Base-by-base conservation (phyloP, 768 basidiomycete genomes). In the Boletus vermiculosoides region DNA sequence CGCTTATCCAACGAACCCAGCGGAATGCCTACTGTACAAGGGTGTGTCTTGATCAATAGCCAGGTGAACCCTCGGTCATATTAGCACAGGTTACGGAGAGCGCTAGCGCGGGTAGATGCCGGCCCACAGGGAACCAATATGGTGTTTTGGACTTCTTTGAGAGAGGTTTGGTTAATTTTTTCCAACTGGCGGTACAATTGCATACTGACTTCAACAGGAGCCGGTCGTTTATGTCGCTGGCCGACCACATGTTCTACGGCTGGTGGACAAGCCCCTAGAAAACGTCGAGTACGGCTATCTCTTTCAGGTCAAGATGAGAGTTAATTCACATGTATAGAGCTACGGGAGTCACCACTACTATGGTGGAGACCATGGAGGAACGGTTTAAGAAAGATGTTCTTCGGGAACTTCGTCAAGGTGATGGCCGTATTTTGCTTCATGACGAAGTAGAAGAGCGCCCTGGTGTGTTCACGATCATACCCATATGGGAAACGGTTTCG, bases 401-500 rank as follows among this genome's bases (percentile, higher is more conserved):
- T 8, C 78, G 81, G 4, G 97, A 99, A 73, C 77, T 95, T n/a
- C 78, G 79, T 41, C 75, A 78, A 31, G 83, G 83, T 36, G 66
- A 67, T 60, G 94, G 94, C 4, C 83, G 91, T 25, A 84, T 99
- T 41, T 76, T 99, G 1, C 80, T 98, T 2, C 97, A 98, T 61
- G 96, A 98, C 64, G 96, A 99, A 74, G 84, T 97, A 7, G 95
- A 97, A 71, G 94, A 96, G 53, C 81, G 89, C 39, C 91, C 94
- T 1, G 95, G 95, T 2, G 80, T 84, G 0, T 98, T 94, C 72
- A 81, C 87, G 11, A 90, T 99, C 61, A 87, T 97, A 37, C 95
- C 97, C 1, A 85, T 94, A 47, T 99, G 95, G 96, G 95, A 98
- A 73, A 85, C 83, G 2, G 87, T 96, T 3, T 76, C 80, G 2